phyloP scores from a whole-genome alignment of 2,329 filamentous ascomycete species.

The Oidium heveae region DNA sequence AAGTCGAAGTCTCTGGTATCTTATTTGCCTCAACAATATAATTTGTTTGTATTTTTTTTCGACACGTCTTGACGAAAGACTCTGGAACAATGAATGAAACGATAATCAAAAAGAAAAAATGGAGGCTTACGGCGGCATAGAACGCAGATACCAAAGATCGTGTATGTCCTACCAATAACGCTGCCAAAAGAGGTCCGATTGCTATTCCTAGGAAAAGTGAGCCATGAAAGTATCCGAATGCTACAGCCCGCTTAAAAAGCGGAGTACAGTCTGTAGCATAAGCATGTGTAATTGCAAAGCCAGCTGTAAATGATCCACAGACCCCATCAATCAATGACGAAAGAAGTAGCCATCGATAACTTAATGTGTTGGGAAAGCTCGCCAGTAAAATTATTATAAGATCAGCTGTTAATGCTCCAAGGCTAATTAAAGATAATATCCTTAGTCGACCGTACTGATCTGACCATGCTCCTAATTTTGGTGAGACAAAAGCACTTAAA shows the following conservation, averaged over 20 bases:
- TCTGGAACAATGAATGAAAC: constrained; percentile 55
- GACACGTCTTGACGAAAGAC: constrained; percentile 51
- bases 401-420: constrained; percentile 52
- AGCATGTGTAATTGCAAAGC: constrained; percentile 51
- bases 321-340: constrained; percentile 61
- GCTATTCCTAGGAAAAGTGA: constrained; percentile 78
- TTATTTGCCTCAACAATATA: constrained; percentile 23
- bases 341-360: constrained; percentile 56
- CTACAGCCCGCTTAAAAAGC: constrained; percentile 52
- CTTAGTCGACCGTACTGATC: constrained; percentile 63
- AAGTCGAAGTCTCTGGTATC: constrained; percentile 3
- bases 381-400: constrained; percentile 55
- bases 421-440: constrained; percentile 46
- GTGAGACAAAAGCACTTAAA: constrained; percentile 57
- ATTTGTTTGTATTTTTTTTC: constrained; percentile 44
- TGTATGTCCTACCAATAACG: constrained; percentile 52
- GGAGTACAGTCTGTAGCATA: constrained; percentile 78
- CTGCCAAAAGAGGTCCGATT: constrained; percentile 58
- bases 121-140: constrained; percentile 50
- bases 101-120: constrained; percentile 48
- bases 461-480: constrained; percentile 61
- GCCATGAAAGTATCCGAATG: constrained; percentile 75
- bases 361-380: constrained; percentile 43
- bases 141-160: constrained; percentile 61
- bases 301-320: constrained; percentile 68